Conservation (phyloP, 2,329 filamentous ascomycete genomes). For the Emmonsia crescens region DNA sequence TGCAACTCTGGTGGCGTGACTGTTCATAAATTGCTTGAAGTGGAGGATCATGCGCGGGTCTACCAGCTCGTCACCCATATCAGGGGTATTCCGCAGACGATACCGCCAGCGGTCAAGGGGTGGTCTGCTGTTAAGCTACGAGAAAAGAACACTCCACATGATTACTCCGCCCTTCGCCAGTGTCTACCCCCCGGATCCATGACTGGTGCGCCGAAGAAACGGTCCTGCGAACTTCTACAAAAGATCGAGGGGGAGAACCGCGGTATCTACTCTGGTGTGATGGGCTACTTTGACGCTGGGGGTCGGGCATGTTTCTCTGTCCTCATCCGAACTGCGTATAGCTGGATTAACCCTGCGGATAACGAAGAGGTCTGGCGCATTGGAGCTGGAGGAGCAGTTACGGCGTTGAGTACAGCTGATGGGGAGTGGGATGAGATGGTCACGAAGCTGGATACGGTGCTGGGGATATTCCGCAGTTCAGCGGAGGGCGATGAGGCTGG, state of each 20-base stretch:
- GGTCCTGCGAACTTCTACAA: constrained; percentile 72
- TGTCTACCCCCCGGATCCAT: constrained; percentile 84
- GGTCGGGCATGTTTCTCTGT: constrained; percentile 85
- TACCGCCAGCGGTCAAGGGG: constrained; percentile 12
- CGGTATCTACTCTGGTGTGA: constrained; percentile 74
- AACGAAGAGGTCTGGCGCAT: constrained; percentile 54
- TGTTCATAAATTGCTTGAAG: constrained; percentile 70
- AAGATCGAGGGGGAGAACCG: constrained; percentile 54
- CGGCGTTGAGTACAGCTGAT: constrained; percentile 66
- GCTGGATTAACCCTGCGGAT: constrained; percentile 18
- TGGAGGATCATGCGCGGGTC: constrained; percentile 84
- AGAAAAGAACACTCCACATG: constrained; percentile 24
- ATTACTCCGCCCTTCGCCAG: constrained; percentile 64
- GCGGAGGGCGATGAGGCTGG: not conserved
- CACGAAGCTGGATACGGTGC: constrained; percentile 50
- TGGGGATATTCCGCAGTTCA: constrained; percentile 27
- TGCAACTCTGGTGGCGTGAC: constrained; percentile 61
- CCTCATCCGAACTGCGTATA: constrained; percentile 70
- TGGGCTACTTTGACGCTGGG: constrained; percentile 79
- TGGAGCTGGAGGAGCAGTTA: constrained; percentile 84
- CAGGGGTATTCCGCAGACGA: constrained; percentile 43
- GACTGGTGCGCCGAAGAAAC: constrained; percentile 91
- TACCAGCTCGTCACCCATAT: constrained; percentile 88
- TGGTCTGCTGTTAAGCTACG: not conserved
- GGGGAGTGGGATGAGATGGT: constrained; percentile 88